A percentile compares a stretch with the other conserved stretches of the same genome.
Evolutionary conservation across 345 rosid genomes (phyloP).

Genomic region (Heritiera fomes): DNA sequence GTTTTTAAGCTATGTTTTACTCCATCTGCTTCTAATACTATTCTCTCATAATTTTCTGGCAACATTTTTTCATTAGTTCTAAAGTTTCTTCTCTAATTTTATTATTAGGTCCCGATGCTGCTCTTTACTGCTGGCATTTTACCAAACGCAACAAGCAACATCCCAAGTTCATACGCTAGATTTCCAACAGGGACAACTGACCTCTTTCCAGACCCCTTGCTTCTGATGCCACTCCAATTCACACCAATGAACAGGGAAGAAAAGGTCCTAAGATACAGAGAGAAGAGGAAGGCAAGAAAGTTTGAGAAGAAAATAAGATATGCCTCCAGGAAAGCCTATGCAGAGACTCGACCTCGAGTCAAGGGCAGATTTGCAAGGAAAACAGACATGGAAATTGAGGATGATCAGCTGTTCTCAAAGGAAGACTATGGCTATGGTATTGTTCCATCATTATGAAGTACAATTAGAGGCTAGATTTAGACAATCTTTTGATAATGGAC

Average conservation of each 20-base stretch:
- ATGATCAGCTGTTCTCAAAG: constrained; percentile 28
- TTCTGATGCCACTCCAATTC: constrained; percentile 28
- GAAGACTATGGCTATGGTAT: constrained; percentile 28
- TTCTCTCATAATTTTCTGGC: neutral
- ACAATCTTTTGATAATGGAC: neutral
- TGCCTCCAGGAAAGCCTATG: constrained; percentile 39
- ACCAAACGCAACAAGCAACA: constrained; percentile 17
- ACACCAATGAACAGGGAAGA: constrained; percentile 34
- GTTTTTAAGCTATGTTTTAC: neutral
- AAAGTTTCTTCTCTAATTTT: neutral
- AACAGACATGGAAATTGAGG: constrained; percentile 29
- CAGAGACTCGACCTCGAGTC: constrained; percentile 42
- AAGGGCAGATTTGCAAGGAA: constrained; percentile 44
- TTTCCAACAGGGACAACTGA: constrained; percentile 12
- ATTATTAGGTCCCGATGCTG: constrained; percentile 24
- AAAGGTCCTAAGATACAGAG: constrained; percentile 27
- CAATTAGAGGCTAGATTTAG: neutral
- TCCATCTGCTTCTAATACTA: neutral
- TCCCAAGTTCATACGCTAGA: constrained; percentile 24
- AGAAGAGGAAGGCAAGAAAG: constrained; percentile 38
- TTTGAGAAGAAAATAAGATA: constrained; percentile 40
- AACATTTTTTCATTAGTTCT: neutral
- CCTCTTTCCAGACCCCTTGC: constrained; percentile 25
- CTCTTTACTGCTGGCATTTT: constrained; percentile 20
- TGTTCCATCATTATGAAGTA: constrained; percentile 27